Evolutionary conservation across 768 basidiomycete genomes (phyloP).

Genomic region (Galerina marginata): DNA sequence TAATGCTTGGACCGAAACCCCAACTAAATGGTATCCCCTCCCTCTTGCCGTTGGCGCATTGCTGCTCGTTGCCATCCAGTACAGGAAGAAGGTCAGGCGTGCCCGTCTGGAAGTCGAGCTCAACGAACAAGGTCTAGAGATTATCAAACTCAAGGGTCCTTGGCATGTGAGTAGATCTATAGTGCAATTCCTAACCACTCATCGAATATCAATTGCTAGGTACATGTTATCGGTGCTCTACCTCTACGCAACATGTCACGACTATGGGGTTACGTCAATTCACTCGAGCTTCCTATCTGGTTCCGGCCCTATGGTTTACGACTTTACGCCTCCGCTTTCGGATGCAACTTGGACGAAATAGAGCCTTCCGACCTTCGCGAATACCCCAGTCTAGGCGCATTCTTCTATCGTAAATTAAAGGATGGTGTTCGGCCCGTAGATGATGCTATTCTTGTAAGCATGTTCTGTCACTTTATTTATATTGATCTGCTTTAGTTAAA

Average conservation of each 20-base stretch:
- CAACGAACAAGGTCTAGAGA: constrained; percentile 82
- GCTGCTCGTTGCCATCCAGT: constrained; percentile 82
- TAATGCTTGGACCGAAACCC: constrained; percentile 83
- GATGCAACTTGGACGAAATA: constrained; percentile 92
- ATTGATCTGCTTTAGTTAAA: neutral
- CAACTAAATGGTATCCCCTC: constrained; percentile 95
- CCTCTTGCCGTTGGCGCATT: constrained; percentile 90
- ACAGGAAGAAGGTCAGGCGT: constrained; percentile 60
- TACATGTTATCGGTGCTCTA: constrained; percentile 95
- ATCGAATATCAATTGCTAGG: constrained; percentile 47
- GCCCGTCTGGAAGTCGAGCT: constrained; percentile 70
- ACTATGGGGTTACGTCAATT: constrained; percentile 96
- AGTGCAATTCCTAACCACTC: neutral
- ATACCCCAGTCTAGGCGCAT: constrained; percentile 90
- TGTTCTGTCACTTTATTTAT: neutral
- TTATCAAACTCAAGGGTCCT: constrained; percentile 84
- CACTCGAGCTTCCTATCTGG: constrained; percentile 92
- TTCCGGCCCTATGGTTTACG: constrained; percentile 89
- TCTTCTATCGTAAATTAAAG: constrained; percentile 92
- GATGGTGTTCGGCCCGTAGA: constrained; percentile 83
- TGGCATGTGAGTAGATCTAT: constrained; percentile 76
- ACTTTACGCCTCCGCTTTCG: constrained; percentile 87
- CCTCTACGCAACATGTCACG: constrained; percentile 96
- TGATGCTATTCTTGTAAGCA: constrained; percentile 68
- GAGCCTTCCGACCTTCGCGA: constrained; percentile 76